Evolutionary conservation across 306 rosid genomes (phyloP).

Genomic region (Astragalus glycyphyllos): DNA sequence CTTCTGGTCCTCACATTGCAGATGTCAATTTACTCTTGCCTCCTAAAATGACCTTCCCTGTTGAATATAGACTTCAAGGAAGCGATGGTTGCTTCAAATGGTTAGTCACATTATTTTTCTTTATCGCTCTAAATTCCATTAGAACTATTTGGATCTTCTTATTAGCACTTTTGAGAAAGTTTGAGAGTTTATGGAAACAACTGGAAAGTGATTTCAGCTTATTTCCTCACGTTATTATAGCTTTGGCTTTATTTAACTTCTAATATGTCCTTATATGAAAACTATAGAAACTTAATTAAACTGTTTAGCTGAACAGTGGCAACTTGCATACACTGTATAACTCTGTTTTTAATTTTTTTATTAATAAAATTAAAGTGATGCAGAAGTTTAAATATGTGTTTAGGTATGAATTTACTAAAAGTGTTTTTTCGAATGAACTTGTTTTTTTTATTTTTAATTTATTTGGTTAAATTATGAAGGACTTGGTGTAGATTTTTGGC

Average conservation of each 20-base stretch:
- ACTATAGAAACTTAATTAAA: no score
- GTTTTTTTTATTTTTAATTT: neutral
- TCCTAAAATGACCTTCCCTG: constrained; percentile 83
- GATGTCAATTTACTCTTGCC: constrained; percentile 85
- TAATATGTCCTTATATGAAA: no score
- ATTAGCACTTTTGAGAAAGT: neutral
- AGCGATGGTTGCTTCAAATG: constrained; percentile 97
- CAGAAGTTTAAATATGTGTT: neutral
- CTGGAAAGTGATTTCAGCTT: neutral
- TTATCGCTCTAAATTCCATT: no score
- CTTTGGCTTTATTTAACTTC: neutral
- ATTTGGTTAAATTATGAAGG: constrained; percentile 3
- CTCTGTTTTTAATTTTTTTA: neutral
- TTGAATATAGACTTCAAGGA: constrained; percentile 86
- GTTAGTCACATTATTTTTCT: constrained; percentile 29
- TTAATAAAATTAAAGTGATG: neutral
- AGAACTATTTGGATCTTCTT: no score
- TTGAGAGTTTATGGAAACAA: neutral
- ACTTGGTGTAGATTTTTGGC: neutral
- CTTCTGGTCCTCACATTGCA: constrained; percentile 85
- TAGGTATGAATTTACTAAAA: neutral
- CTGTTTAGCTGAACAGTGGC: no score
- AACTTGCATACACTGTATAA: neutral
- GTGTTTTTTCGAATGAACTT: neutral
- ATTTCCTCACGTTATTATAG: no score